Evolutionary conservation across 345 rosid species (phyloP), one percentile per base, ranked within the genome.

Genomic region (Boechera stricta): DNA sequence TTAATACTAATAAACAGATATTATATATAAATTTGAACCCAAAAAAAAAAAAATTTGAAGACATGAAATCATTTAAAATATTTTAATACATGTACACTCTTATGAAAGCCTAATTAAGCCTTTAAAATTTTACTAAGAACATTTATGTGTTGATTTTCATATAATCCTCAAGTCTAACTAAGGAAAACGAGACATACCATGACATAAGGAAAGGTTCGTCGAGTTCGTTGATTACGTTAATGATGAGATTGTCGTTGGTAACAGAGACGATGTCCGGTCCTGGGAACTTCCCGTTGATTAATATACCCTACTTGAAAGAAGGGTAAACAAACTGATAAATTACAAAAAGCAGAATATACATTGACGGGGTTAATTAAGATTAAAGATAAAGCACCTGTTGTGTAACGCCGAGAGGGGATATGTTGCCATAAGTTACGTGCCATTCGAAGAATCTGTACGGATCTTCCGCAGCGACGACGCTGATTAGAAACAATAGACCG

Each of bases 231-330:
- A 71, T 81, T 33, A 89, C 94, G 71, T 85, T 88, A 80, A 89
- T 79, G 73, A 89, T 86, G 74, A 91, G 82, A 81, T 91, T 91
- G 38, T 91, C 92, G 57, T 89, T 87, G 0, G 93, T 88, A 28
- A 89, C 83, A 18, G 86, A 85, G 82, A 75, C 79, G 29, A 91
- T 82, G n/a, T 89, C 88, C 2, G 97, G 97, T 49, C 97, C 94
- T 13, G 94, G 97, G 64, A 91, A 75, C 59, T 35, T 8, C 35
- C 79, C 79, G 6, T 67, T 67, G 67, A 75, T 75, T 41, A 75
- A 21, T 33, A 91, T 68, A 47, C 72, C 78, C 72, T 74, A 48
- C 31, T 28, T 26, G 35, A 32, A 2, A 18, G 10, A 45, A 47
- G 0, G 32, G 11, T 62, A 33, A 51, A 32, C 18, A 21, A 31